A percentile compares a stretch with the other conserved stretches of the same genome.
These are phyloP conservation scores for Claviceps monticola DNA, from an alignment of 2,329 filamentous ascomycete species.

Conservation along the genomic window DNA sequence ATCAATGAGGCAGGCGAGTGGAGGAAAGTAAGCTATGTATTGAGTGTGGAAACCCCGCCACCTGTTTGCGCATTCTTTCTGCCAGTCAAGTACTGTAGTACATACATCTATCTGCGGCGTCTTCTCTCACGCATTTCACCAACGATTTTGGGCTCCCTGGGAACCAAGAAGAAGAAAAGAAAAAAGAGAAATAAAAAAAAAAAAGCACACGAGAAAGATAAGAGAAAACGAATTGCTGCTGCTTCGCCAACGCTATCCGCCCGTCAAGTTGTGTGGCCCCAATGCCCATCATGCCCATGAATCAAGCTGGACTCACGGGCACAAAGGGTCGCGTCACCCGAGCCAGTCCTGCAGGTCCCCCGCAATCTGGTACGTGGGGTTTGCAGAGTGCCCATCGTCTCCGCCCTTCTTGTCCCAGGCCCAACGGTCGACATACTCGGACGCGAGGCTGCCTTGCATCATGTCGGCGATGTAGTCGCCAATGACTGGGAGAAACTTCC, in stretches of 20 bases:
- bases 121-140: background rate
- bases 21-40: too few species aligned
- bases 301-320: background rate
- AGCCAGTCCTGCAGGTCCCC: slow-evolving; percentile 27
- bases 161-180: background rate
- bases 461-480: slow-evolving; percentile 43
- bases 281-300: too few species aligned
- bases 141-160: background rate
- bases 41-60: too few species aligned
- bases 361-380: slow-evolving; percentile 27
- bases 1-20: too few species aligned
- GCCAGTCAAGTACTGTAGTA: background rate
- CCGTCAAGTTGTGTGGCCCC: background rate
- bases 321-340: slow-evolving; percentile 9
- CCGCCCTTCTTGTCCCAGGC: slow-evolving; percentile 31
- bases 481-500: slow-evolving; percentile 50
- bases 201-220: background rate
- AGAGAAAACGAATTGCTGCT: background rate
- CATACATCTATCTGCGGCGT: background rate
- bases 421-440: slow-evolving; percentile 26
- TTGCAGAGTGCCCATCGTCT: slow-evolving; percentile 24
- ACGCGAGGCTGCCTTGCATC: slow-evolving; percentile 26
- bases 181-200: background rate
- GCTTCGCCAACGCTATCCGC: background rate
- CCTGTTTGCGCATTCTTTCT: too few species aligned